Evolutionary conservation across 305 asterid genomes (phyloP), one percentile per base, ranked within the genome.

Genomic region (Solanum hybrid): DNA sequence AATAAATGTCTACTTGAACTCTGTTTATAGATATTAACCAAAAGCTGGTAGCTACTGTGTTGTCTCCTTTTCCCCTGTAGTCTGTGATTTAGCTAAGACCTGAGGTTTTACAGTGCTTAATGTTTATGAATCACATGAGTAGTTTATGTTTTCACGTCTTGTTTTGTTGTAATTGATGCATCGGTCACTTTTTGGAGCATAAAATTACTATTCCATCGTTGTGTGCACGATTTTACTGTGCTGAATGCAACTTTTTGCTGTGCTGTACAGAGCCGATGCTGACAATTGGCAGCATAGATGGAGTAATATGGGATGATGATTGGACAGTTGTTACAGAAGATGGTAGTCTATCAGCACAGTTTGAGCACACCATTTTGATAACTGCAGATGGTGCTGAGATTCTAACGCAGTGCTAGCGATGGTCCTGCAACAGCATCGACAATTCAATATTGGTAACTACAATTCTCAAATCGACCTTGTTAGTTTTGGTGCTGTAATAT

Each of bases 311-410:
- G 99, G 94, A 95, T 2, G 99, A 97, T 80, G 89, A 96, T 78
- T 97, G 99, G 99, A 95, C 99, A 2, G 98, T 96, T 22, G 98
- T 96, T 40, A 97, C 99, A 3, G 95, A 92, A 89, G 99, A 97
- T 88, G 98, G 97, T n/a, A 94, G 98, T 95, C 95, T 97, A 73
- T 96, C 99, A 27, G 99, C 98, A 90, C 99, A 97, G 88, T 97
- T 97, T 88, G 99, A 97, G 89, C 99, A 97, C 92, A 95, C 99
- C 94, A 90, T 97, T 91, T 93, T 97, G 89, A 94, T 97, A 85
- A 97, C 98, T 4, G 73, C 92, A 32, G 94, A 95, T 88, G 99
- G 99, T 34, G 98, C 95, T 1, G 98, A 97, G 94, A 95, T 95
- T 88, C 94, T 97, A 17, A 97, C 99, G 26, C 94, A 92, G 75